phyloP scores from a whole-genome alignment of 164 flowering plant genomes.

The Nymphaea colorata region DNA sequence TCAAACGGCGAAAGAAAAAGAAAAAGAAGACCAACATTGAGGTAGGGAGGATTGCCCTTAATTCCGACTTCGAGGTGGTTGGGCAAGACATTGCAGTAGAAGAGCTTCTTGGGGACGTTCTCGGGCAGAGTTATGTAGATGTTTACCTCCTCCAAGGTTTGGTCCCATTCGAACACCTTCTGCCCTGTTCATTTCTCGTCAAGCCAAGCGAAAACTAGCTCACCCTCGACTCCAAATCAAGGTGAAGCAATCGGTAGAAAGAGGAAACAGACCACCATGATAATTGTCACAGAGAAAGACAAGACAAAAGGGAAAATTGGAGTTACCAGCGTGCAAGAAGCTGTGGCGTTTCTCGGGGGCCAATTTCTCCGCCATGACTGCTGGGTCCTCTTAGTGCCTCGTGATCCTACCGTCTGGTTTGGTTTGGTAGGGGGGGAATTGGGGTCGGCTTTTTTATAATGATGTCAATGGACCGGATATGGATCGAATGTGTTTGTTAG shows the following conservation, averaged over 20 bases:
- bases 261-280: background rate
- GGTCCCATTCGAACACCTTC: constrained; percentile 95
- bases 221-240: background rate
- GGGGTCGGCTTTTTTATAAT: no score
- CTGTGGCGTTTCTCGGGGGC: constrained; percentile 79
- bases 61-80: constrained; percentile 81
- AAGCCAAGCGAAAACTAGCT: background rate
- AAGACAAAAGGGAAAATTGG: background rate
- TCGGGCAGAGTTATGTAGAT: constrained; percentile 79
- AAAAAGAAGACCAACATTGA: constrained; percentile 32
- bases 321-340: constrained; percentile 43
- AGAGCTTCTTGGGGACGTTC: constrained; percentile 59
- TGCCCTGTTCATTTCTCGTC: constrained; percentile 29
- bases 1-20: background rate
- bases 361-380: constrained; percentile 65
- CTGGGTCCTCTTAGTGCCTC: no score
- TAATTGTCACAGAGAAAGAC: constrained; percentile 5
- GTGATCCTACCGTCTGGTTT: no score
- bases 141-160: constrained; percentile 86
- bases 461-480: no score
- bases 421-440: no score
- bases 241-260: background rate
- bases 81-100: constrained; percentile 64
- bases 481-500: no score
- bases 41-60: constrained; percentile 85